Evolutionary conservation across 2,329 filamentous ascomycete species (phyloP).

Genomic region (Trichophyton rubrum): DNA sequence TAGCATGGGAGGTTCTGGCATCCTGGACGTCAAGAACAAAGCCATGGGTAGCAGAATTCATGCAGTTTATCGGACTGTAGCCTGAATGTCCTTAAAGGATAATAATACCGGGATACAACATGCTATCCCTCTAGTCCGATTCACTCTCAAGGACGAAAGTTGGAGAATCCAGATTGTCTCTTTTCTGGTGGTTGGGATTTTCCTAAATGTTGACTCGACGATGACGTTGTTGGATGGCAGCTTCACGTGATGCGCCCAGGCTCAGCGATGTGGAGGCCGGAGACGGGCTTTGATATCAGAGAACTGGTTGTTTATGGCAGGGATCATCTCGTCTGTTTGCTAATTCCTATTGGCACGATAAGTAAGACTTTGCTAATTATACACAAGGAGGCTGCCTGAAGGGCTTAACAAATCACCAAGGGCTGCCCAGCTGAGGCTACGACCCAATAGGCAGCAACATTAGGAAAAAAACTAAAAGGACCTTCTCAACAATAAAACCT

Average conservation of each 20-base stretch:
- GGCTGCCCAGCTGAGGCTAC: neutral
- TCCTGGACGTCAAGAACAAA: neutral
- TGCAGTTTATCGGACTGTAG: neutral
- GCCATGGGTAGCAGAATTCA: neutral
- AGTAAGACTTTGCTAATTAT: neutral
- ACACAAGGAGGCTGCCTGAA: neutral
- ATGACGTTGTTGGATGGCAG: neutral
- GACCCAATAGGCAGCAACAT: neutral
- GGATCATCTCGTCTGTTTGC: too few species aligned
- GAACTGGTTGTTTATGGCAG: too few species aligned
- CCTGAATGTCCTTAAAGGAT: neutral
- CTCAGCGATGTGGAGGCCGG: neutral
- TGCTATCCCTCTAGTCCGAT: neutral
- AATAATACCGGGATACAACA: neutral
- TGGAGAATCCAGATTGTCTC: neutral
- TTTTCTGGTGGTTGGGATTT: neutral
- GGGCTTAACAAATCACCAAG: neutral
- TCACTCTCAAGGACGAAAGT: neutral
- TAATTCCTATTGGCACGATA: neutral
- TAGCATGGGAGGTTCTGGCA: neutral
- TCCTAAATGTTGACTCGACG: neutral
- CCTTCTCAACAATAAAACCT: neutral
- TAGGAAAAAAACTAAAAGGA: neutral
- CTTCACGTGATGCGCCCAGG: neutral
- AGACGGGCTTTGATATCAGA: neutral